Evolutionary conservation across 768 basidiomycete species (phyloP), one percentile per base, ranked within the genome.

Genomic region (Lactarius deliciosus): DNA sequence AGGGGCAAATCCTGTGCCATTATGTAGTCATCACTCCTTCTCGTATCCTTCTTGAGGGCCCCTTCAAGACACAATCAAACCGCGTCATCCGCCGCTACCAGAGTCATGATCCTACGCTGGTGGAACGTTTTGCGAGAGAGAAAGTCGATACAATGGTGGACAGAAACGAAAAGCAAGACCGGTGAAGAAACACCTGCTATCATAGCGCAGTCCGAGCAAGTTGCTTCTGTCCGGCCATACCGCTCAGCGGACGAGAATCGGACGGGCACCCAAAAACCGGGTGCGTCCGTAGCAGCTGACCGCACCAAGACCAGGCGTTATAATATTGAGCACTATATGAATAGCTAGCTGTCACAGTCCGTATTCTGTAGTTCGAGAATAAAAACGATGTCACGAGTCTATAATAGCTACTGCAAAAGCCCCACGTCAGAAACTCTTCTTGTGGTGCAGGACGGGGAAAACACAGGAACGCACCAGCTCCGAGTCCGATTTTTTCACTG

Each of bases 21-120:
- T 90, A 91, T 69, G 85, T 89, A 59, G 90, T 87, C 1, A 83
- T 92, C 45, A 90, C 90, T 0, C 92, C 92, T 0, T 89, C 88
- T 10, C 82, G 88, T 28, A 76, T 89, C 61, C 76, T 91, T 22
- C 76, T 93, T 16, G 90, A 92, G 76, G 92, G 92, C 0, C 92
- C 92, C 3, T 88, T 85, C 64, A 73, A 85, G 1, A 83, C 84
- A 38, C 89, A 93, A 72, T 90, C 91, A 13, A 95, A 95, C 68
- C 85, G 90, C 5, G 84, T 94, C 59, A 86, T 95, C 68, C 86
- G 93, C 6, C 77, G 81, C 65, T 94, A 86, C 63, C 61, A 63
- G 16, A 45, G 53, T 15, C 64, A 45, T 20, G 30, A 57, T 54
- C 73, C 77, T 53, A 81, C 81, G 1, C 84, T 82, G 64, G 80